Conservation (phyloP, 148 eudicot genomes). For the Rhododendron molle region DNA sequence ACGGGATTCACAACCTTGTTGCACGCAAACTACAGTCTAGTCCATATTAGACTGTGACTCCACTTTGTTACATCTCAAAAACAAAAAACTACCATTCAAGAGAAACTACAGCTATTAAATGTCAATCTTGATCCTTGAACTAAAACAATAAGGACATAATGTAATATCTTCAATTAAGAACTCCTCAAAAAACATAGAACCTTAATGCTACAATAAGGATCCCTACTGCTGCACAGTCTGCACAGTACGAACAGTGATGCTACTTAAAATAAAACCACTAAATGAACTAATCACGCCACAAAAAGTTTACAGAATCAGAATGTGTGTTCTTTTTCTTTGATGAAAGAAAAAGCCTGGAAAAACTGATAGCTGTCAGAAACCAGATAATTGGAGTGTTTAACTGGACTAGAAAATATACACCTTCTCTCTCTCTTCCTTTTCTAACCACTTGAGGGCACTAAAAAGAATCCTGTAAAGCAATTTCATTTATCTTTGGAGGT, state of each 20-base stretch:
- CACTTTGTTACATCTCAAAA: background rate
- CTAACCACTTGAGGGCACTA: background rate
- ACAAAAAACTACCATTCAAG: background rate
- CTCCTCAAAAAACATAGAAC: background rate
- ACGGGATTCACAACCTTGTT: too few species aligned
- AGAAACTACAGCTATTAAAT: background rate
- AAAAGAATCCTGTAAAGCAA: background rate
- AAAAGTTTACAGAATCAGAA: background rate
- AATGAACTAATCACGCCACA: background rate
- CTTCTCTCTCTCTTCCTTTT: background rate
- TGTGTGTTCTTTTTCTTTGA: background rate
- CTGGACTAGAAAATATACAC: background rate
- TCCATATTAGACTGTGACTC: background rate
- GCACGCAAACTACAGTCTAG: background rate
- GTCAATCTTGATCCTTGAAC: background rate
- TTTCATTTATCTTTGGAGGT: background rate
- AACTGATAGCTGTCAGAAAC: background rate
- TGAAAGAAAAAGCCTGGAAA: background rate
- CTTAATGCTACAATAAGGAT: background rate
- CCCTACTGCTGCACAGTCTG: background rate
- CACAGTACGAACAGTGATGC: background rate
- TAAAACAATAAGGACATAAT: background rate
- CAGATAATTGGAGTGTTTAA: background rate
- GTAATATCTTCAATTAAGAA: background rate
- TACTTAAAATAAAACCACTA: background rate